Conservation (phyloP, 2,329 filamentous ascomycete genomes). For the Hypocrella siamensis region DNA sequence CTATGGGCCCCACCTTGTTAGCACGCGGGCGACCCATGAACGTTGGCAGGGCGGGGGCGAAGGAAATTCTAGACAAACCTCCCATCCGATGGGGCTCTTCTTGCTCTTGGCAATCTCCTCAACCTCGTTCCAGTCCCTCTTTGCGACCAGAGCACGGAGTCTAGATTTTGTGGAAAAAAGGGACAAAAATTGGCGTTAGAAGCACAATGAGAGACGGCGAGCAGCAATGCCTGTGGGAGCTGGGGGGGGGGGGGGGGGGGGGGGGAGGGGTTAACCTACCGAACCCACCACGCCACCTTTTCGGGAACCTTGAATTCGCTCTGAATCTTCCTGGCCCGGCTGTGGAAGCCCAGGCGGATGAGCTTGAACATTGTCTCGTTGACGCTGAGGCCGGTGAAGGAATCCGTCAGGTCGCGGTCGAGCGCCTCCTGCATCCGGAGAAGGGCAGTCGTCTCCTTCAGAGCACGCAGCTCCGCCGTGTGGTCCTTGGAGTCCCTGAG, state of each 20-base stretch:
- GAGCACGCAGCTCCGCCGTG: slow-evolving; percentile 52
- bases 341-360: slow-evolving; percentile 64
- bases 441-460: slow-evolving; percentile 68
- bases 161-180: too few relatives aligned
- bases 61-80: slow-evolving; percentile 38
- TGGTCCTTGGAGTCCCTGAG: slow-evolving; percentile 72
- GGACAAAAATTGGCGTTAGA: too few relatives aligned
- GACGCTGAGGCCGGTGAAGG: slow-evolving; percentile 69
- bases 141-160: slow-evolving; percentile 74
- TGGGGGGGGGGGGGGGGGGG: too few relatives aligned
- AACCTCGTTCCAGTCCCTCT: slow-evolving; percentile 82
- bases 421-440: slow-evolving; percentile 76
- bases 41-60: neutral
- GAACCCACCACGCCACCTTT: slow-evolving; percentile 76
- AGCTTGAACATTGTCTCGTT: slow-evolving; percentile 90
- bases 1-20: slow-evolving; percentile 22
- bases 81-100: slow-evolving; percentile 92
- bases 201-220: too few relatives aligned
- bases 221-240: too few relatives aligned
- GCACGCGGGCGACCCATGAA: neutral
- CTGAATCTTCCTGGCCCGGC: slow-evolving; percentile 75
- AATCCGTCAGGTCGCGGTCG: slow-evolving; percentile 65
- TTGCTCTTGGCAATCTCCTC: slow-evolving; percentile 67
- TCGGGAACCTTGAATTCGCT: slow-evolving; percentile 88
- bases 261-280: too few relatives aligned